Evolutionary conservation across 345 rosid genomes (phyloP).

Genomic region (Clarkia xantiana): DNA sequence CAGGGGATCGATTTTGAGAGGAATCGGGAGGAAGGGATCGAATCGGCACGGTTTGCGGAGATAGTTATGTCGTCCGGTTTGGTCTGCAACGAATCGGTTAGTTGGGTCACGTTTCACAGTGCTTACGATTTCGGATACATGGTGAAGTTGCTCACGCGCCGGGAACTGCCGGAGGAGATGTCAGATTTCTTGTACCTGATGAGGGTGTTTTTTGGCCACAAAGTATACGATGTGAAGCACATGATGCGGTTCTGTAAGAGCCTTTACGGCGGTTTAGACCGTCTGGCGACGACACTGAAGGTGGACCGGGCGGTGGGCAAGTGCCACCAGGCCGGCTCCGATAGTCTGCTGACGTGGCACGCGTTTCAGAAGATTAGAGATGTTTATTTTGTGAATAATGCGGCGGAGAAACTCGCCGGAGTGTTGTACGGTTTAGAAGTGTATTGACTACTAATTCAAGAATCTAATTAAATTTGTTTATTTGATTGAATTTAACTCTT

Average conservation of each 20-base stretch:
- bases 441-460: conserved; percentile 8
- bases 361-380: conserved; percentile 63
- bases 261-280: conserved; percentile 62
- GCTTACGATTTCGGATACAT: conserved; percentile 86
- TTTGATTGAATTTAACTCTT: too few species aligned
- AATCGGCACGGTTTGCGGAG: conserved; percentile 52
- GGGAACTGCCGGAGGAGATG: conserved; percentile 32
- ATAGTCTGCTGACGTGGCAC: conserved; percentile 70
- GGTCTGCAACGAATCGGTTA: conserved; percentile 50
- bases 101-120: conserved; percentile 86
- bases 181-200: conserved; percentile 28
- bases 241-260: conserved; percentile 49
- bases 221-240: conserved; percentile 65
- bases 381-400: conserved; percentile 40
- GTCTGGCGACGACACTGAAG: conserved; percentile 36
- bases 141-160: conserved; percentile 64
- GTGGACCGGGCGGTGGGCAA: conserved; percentile 58
- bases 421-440: conserved; percentile 65
- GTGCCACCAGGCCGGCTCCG: conserved; percentile 86
- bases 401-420: conserved; percentile 55
- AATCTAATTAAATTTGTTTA: too few species aligned
- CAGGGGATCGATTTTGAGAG: conserved; percentile 70
- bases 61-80: conserved; percentile 77
- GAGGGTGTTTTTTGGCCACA: conserved; percentile 40
- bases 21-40: conserved; percentile 38